These are phyloP conservation scores for Aspergillus oerlinghausenensis DNA, from an alignment of 2,329 filamentous ascomycete genomes.

Conservation along the genomic window DNA sequence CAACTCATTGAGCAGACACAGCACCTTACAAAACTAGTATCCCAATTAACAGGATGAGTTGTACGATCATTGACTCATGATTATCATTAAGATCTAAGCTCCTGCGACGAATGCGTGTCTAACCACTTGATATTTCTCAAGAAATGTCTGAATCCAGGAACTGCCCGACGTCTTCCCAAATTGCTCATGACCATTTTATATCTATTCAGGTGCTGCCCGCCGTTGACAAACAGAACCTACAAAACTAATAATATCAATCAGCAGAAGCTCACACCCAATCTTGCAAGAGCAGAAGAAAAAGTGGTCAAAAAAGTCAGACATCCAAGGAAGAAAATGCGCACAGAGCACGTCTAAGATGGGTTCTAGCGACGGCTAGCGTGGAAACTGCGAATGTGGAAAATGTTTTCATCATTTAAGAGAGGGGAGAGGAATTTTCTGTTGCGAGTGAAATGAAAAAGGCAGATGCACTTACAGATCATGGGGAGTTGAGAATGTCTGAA, in stretches of 20 bases:
- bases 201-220: too few relatives aligned
- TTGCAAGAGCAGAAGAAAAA: background rate
- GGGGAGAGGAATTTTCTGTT: background rate
- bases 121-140: background rate
- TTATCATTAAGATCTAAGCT: background rate
- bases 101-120: background rate
- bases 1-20: background rate
- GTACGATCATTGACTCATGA: background rate
- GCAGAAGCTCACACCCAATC: background rate
- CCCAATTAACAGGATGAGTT: background rate
- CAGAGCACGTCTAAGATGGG: conserved; percentile 11
- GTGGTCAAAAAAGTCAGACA: conserved; percentile 6
- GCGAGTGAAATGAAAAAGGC: too few relatives aligned
- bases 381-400: conserved; percentile 16
- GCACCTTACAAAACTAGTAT: background rate
- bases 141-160: background rate
- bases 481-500: background rate
- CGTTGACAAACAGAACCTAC: background rate
- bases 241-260: background rate
- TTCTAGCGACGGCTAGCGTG: conserved; percentile 14
- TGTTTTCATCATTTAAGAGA: conserved; percentile 6
- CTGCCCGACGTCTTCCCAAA: too few relatives aligned
- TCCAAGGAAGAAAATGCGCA: conserved; percentile 14
- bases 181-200: too few relatives aligned
- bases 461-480: background rate